phyloP scores from a whole-genome alignment of 2,329 filamentous ascomycete species.

The Orbilia quercus region DNA sequence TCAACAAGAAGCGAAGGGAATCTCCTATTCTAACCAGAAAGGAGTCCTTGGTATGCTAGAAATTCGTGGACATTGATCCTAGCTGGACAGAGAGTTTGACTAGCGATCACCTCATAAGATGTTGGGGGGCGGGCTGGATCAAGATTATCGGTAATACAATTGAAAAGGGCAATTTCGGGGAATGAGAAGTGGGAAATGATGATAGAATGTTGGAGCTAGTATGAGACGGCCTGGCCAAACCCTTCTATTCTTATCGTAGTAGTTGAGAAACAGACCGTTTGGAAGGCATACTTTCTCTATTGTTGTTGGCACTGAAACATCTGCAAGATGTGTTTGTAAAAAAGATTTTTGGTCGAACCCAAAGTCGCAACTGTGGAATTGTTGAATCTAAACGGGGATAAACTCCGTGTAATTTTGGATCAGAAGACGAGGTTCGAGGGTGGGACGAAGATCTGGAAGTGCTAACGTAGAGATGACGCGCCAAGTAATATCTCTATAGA shows the following conservation, averaged over 20 bases:
- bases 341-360: constrained; percentile 67
- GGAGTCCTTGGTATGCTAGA: constrained; percentile 66
- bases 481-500: constrained; percentile 66
- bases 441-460: constrained; percentile 19
- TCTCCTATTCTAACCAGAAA: constrained; percentile 65
- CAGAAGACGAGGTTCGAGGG: constrained; percentile 58
- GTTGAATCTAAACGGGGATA: constrained; percentile 59
- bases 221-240: constrained; percentile 63
- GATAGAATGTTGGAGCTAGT: constrained; percentile 64
- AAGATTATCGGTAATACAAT: constrained; percentile 58
- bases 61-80: constrained; percentile 68
- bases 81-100: constrained; percentile 66
- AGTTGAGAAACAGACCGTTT: constrained; percentile 66
- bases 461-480: constrained; percentile 60
- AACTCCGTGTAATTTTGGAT: constrained; percentile 62
- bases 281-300: constrained; percentile 65
- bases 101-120: constrained; percentile 69
- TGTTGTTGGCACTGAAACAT: constrained; percentile 63
- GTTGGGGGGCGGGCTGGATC: constrained; percentile 63
- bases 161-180: constrained; percentile 63
- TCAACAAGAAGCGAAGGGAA: constrained; percentile 68
- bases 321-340: constrained; percentile 66
- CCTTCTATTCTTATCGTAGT: constrained; percentile 65
- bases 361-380: constrained; percentile 61
- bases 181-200: constrained; percentile 65